phyloP scores from a whole-genome alignment of 1,284 basidiomycete genomes.

The Boletellus deceptivus region DNA sequence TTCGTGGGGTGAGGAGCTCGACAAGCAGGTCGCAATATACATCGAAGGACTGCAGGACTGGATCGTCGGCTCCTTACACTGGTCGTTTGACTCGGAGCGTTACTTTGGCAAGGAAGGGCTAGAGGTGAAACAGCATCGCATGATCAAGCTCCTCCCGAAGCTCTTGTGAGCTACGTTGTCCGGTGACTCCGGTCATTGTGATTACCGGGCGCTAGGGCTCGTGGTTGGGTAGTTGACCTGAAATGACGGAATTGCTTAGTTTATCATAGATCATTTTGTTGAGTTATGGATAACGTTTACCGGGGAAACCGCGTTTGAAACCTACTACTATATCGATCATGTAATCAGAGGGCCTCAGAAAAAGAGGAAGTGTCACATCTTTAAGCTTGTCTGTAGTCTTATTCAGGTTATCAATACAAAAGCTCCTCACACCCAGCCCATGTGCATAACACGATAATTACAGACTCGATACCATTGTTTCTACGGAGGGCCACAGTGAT shows the following conservation, averaged over 20 bases:
- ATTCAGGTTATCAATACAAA: neutral
- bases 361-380: neutral
- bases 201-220: too few relatives aligned
- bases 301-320: too few relatives aligned
- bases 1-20: constrained; percentile 51
- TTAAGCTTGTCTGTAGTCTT: neutral
- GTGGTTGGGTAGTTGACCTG: too few relatives aligned
- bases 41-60: constrained; percentile 54
- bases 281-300: constrained; percentile 6
- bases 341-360: constrained; percentile 6
- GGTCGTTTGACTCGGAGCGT: constrained; percentile 56
- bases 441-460: neutral
- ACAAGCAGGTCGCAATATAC: constrained; percentile 48
- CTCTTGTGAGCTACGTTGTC: constrained; percentile 13
- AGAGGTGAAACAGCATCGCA: constrained; percentile 45
- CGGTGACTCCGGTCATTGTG: neutral
- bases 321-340: too few relatives aligned
- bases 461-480: neutral
- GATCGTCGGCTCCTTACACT: constrained; percentile 58
- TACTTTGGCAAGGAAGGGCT: constrained; percentile 52
- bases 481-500: constrained; percentile 55
- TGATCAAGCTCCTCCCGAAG: constrained; percentile 44
- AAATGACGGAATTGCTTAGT: neutral
- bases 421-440: neutral
- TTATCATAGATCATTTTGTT: constrained; percentile 12